Conservation (phyloP, 805 yeast species). For the Metschnikowia gruessii region DNA sequence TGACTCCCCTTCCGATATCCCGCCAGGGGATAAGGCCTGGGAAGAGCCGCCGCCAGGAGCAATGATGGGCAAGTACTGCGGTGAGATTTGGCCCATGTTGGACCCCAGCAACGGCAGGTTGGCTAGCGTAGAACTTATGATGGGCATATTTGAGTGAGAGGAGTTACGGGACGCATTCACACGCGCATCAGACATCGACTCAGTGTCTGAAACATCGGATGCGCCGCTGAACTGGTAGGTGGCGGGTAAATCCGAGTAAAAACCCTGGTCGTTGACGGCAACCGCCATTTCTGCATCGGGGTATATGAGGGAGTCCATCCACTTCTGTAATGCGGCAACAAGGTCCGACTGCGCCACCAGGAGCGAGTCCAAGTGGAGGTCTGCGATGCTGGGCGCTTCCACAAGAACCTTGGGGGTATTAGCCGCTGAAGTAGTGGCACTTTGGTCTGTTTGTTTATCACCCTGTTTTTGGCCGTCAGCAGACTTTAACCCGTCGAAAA, state of each 20-base stretch:
- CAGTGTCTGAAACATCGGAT: constrained; percentile 33
- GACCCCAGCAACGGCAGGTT: background rate
- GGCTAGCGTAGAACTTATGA: background rate
- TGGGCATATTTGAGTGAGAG: constrained; percentile 1
- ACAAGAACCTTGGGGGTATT: background rate
- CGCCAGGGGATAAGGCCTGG: no score
- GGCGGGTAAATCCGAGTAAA: constrained; percentile 29
- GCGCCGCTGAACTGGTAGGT: constrained; percentile 13
- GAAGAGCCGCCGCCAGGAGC: background rate
- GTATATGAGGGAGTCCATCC: constrained; percentile 30
- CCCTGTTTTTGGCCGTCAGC: no score
- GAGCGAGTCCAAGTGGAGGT: constrained; percentile 8
- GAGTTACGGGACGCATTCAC: background rate
- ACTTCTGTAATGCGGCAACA: constrained; percentile 18
- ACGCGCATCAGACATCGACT: constrained; percentile 20
- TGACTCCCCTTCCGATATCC: background rate
- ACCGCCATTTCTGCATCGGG: constrained; percentile 16
- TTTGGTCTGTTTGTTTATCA: background rate
- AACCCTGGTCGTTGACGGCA: constrained; percentile 40
- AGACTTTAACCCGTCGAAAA: no score
- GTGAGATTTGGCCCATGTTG: background rate
- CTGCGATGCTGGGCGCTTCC: constrained; percentile 8
- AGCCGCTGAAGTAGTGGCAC: no score
- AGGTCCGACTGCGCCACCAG: constrained; percentile 2
- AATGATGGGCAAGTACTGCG: constrained; percentile 7